Percentiles rank a stretch among this genome's conserved stretches.
Evolutionary conservation across 1,139 yeast genomes (phyloP).

Genomic region (Dujonia santamariae): DNA sequence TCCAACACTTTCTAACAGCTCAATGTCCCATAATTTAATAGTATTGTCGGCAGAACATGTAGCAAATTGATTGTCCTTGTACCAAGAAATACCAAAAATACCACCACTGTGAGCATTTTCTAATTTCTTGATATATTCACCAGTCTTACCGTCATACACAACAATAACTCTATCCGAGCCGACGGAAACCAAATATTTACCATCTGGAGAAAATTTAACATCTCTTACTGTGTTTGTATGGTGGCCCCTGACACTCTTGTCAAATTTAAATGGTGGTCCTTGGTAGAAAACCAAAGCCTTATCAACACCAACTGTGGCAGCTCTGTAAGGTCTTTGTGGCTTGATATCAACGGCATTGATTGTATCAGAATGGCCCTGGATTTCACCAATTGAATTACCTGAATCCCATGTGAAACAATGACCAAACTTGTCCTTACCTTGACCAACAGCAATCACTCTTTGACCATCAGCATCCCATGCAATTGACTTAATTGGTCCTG

Average conservation of each 20-base stretch:
- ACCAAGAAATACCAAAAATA: constrained; percentile 75
- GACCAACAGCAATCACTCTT: constrained; percentile 91
- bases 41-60: constrained; percentile 85
- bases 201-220: constrained; percentile 80
- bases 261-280: constrained; percentile 93
- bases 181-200: constrained; percentile 69
- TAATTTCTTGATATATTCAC: constrained; percentile 60
- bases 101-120: constrained; percentile 73
- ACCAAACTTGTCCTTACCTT: constrained; percentile 88
- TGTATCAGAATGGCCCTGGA: constrained; percentile 87
- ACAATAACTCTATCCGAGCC: constrained; percentile 82
- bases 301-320: constrained; percentile 92
- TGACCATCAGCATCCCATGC: constrained; percentile 92
- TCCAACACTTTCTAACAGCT: constrained; percentile 17
- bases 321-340: constrained; percentile 89
- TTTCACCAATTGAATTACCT: constrained; percentile 94
- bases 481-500: constrained; percentile 79
- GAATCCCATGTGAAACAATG: constrained; percentile 92
- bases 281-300: constrained; percentile 77
- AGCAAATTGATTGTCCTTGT: constrained; percentile 53
- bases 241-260: constrained; percentile 65
- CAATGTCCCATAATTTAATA: constrained; percentile 60
- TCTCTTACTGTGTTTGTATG: constrained; percentile 80
- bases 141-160: constrained; percentile 84
- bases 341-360: constrained; percentile 83